Base-by-base conservation (phyloP, 495 filamentous ascomycete species). In the Bacidia gigantensis region DNA sequence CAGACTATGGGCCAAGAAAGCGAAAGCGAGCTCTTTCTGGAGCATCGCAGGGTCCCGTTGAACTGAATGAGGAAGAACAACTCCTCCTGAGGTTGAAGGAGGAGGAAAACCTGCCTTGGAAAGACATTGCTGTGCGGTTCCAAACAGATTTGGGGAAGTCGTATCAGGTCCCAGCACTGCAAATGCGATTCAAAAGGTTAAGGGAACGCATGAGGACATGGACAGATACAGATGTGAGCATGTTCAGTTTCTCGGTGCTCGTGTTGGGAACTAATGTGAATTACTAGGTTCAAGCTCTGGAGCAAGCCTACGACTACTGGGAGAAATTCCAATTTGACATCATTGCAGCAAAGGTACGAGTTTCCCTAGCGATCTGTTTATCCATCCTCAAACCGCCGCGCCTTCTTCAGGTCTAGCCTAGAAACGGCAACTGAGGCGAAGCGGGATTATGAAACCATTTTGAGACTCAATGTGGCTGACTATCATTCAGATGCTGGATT, bases 101-200 rank as follows among this genome's bases (percentile, higher is more conserved):
- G 35, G 74, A 85, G 43, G 75, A 83, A 60, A 75, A 75, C 43
- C 66, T 81, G 10, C 72, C 82, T 5, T 87, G 83, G 83, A 86
- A 83, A 58, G 72, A 74, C 57, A 80, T 86, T 50, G 78, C 80
- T 1, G 68, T 73, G 20, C 73, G 75, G 56, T 86, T 83, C 64
- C 72, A 73, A 22, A 75, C 77, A 29, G 74, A 72, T 23, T 76
- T 77, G 56, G 71, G 80, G 44, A 82, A 82, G 52, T 75, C 76
- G 56, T 81, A 78, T 49, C 70, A 82, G 41, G 80, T 86, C 49
- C 79, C 83, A 2, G 76, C 82, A 2, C 65, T 87, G 44, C 83
- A 87, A 65, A 87, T 87, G 83, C 76, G 83, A 14, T 77, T 81
- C 60, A 75, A 80, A 54, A 71, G 83, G 22, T 69, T 84, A 38